Percentiles rank a stretch among this genome's conserved stretches.
These are phyloP conservation scores for Thinopyrum elongatum DNA, from an alignment of 176 grass and related monocot genomes.

Conservation along the genomic window DNA sequence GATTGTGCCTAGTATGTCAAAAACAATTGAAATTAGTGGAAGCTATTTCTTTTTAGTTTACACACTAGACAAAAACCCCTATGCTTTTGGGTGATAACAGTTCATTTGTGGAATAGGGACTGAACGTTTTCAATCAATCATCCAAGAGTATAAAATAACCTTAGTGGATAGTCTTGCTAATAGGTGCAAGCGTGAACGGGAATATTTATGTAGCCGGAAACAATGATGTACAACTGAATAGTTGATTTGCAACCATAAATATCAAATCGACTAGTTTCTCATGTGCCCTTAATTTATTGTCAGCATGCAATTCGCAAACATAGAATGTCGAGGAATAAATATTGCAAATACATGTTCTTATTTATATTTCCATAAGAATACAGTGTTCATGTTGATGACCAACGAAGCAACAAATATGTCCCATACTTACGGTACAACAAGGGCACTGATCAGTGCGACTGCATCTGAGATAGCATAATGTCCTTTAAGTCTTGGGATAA, in stretches of 20 bases:
- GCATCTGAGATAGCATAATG: slow-evolving; percentile 50
- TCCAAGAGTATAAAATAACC: background rate
- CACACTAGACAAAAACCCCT: background rate
- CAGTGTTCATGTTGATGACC: background rate
- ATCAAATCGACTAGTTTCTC: background rate
- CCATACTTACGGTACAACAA: slow-evolving; percentile 71
- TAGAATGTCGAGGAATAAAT: background rate
- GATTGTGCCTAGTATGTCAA: slow-evolving; percentile 60
- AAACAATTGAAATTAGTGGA: background rate
- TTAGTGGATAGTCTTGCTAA: background rate
- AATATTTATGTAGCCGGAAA: background rate
- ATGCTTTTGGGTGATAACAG: background rate
- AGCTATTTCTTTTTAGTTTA: background rate
- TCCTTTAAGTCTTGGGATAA: slow-evolving; percentile 58
- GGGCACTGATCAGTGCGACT: slow-evolving; percentile 56
- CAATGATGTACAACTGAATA: background rate
- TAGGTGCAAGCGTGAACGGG: background rate
- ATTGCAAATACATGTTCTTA: background rate
- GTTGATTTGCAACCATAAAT: background rate
- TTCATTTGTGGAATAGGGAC: background rate
- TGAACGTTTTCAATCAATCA: background rate
- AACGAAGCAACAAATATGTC: background rate
- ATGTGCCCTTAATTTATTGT: background rate
- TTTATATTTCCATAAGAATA: background rate
- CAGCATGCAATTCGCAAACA: background rate